These are phyloP conservation scores for Suhomyces prunicola DNA, from an alignment of 805 yeast species.

Conservation along the genomic window DNA sequence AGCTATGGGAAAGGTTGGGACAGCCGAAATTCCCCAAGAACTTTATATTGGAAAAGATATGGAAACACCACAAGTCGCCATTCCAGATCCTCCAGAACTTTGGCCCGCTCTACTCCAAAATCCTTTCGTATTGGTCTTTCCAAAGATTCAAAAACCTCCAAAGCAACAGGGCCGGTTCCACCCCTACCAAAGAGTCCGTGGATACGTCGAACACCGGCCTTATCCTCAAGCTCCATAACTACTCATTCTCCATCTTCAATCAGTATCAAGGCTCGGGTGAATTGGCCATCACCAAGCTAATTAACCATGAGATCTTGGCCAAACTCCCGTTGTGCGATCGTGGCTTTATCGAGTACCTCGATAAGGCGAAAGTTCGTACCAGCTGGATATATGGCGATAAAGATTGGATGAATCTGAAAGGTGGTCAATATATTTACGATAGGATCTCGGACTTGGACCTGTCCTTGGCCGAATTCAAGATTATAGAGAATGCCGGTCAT, in stretches of 20 bases:
- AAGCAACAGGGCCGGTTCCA: conserved; percentile 12
- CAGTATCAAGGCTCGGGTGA: conserved; percentile 45
- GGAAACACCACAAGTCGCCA: conserved; percentile 39
- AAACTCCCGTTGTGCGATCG: conserved; percentile 39
- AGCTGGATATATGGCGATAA: conserved; percentile 41
- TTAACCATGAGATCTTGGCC: conserved; percentile 39
- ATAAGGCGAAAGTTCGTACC: conserved; percentile 19
- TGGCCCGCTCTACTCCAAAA: conserved; percentile 40
- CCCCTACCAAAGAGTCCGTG: not conserved
- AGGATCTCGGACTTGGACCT: conserved; percentile 16
- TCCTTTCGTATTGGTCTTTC: conserved; percentile 42
- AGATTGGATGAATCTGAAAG: conserved; percentile 43
- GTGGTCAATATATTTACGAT: conserved; percentile 33
- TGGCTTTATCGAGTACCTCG: conserved; percentile 30
- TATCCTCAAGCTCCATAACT: conserved; percentile 36
- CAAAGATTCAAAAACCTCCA: conserved; percentile 33
- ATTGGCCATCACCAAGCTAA: conserved; percentile 40
- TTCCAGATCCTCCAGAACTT: conserved; percentile 35
- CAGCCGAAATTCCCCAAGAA: conserved; percentile 37
- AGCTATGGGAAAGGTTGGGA: conserved; percentile 34
- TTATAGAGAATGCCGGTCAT: conserved; percentile 39
- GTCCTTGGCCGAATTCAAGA: conserved; percentile 17
- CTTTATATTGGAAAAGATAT: conserved; percentile 27
- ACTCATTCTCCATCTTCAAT: conserved; percentile 40
- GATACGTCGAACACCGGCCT: conserved; percentile 11